Conservation (phyloP, 306 rosid genomes). For the Castanea sativa region DNA sequence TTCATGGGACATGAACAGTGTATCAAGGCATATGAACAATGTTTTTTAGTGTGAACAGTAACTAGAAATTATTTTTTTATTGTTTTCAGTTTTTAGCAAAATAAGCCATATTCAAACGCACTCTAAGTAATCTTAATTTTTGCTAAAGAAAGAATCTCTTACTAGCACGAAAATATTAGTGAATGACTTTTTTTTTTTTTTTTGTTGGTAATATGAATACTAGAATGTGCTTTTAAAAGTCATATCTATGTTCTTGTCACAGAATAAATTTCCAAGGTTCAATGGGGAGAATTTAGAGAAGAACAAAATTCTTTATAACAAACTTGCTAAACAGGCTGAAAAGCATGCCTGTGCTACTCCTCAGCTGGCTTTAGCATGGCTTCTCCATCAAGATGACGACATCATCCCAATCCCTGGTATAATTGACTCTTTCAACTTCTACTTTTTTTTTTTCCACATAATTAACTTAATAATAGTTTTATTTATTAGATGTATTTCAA, state of each 20-base stretch:
- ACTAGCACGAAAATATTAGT: too few species aligned
- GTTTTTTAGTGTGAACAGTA: too few species aligned
- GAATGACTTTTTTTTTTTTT: neutral
- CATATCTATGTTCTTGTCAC: conserved; percentile 6
- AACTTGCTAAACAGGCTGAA: conserved; percentile 44
- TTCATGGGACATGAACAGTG: too few species aligned
- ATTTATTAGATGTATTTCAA: neutral
- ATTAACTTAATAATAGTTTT: neutral
- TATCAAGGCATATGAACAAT: too few species aligned
- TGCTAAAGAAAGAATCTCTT: too few species aligned
- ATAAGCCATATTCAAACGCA: too few species aligned
- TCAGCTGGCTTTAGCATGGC: conserved; percentile 73
- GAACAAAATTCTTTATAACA: conserved; percentile 48
- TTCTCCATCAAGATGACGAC: conserved; percentile 60
- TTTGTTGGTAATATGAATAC: too few species aligned
- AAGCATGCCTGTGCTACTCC: conserved; percentile 55
- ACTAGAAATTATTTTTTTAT: too few species aligned
- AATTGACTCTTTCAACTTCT: neutral
- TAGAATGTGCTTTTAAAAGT: conserved; percentile 6
- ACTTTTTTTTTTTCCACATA: too few species aligned
- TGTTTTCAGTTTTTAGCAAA: too few species aligned
- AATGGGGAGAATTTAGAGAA: conserved; percentile 58
- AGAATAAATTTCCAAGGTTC: conserved; percentile 67
- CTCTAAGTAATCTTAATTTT: too few species aligned
- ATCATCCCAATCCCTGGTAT: conserved; percentile 75